Percentiles rank a stretch among this genome's conserved stretches.
Evolutionary conservation across 1,284 basidiomycete species (phyloP).

Genomic region (Mycena sp.): DNA sequence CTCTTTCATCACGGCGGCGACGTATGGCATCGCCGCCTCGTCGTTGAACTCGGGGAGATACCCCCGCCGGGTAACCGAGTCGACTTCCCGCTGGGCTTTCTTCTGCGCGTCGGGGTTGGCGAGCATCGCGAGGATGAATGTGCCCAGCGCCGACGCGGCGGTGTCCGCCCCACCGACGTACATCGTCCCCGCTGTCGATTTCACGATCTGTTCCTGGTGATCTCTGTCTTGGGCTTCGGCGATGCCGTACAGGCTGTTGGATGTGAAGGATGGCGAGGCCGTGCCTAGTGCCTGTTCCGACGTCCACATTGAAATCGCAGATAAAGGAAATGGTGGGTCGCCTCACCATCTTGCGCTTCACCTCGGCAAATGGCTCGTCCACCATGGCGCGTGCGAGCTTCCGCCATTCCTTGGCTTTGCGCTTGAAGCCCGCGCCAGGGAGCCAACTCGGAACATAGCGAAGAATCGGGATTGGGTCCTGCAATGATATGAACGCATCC

Average conservation of each 20-base stretch:
- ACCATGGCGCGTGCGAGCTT: not conserved
- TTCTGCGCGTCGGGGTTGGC: slow-evolving; percentile 35
- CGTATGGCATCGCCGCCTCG: slow-evolving; percentile 29
- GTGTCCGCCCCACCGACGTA: slow-evolving; percentile 20
- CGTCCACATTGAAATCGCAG: too few species aligned
- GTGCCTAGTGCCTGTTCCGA: not conserved
- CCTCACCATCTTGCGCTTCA: slow-evolving; percentile 17
- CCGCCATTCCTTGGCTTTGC: not conserved
- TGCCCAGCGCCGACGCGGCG: slow-evolving; percentile 10
- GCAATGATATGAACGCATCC: not conserved
- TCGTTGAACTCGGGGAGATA: slow-evolving; percentile 37
- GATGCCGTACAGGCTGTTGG: not conserved
- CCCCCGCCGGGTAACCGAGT: slow-evolving; percentile 32
- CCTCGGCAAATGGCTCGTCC: slow-evolving; percentile 16
- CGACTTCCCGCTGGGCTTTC: slow-evolving; percentile 39
- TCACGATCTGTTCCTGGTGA: not conserved
- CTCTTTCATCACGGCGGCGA: slow-evolving; percentile 37
- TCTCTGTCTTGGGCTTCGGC: not conserved
- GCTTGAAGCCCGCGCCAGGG: slow-evolving; percentile 19
- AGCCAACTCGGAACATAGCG: slow-evolving; percentile 20
- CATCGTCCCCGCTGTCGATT: slow-evolving; percentile 9
- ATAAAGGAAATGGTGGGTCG: too few species aligned
- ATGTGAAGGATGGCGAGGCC: not conserved
- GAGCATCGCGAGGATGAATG: slow-evolving; percentile 35
- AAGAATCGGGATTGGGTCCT: slow-evolving; percentile 17